Conservation (phyloP, 768 basidiomycete species). For the Russula sp. region DNA sequence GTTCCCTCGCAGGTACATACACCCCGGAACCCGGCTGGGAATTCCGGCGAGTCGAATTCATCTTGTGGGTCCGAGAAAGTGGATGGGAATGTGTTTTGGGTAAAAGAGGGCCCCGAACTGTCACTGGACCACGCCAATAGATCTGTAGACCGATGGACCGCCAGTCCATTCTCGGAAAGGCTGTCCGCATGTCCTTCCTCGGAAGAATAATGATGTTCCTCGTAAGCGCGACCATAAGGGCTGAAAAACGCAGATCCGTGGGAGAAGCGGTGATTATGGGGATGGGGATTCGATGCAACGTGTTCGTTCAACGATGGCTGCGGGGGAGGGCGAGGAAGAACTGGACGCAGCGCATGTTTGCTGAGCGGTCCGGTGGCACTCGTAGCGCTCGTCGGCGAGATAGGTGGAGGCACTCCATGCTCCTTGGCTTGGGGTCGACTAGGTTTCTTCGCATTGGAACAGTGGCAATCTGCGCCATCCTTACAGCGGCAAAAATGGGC, state of each 20-base stretch:
- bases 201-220: constrained; percentile 37
- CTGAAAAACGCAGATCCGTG: constrained; percentile 50
- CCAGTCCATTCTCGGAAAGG: constrained; percentile 7
- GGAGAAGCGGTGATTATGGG: constrained; percentile 30
- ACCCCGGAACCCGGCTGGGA: constrained; percentile 12
- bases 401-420: neutral
- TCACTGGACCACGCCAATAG: constrained; percentile 18
- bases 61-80: constrained; percentile 9
- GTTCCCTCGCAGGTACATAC: constrained; percentile 20
- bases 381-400: constrained; percentile 21
- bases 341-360: constrained; percentile 43
- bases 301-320: constrained; percentile 33
- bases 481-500: constrained; percentile 34
- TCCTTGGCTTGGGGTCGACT: constrained; percentile 5
- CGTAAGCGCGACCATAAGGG: constrained; percentile 62
- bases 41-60: constrained; percentile 11
- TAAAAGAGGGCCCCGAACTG: constrained; percentile 8
- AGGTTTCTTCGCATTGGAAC: constrained; percentile 8
- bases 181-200: constrained; percentile 22
- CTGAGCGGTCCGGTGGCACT: constrained; percentile 9
- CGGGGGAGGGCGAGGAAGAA: constrained; percentile 51
- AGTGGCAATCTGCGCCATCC: constrained; percentile 12
- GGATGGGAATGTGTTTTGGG: constrained; percentile 1
- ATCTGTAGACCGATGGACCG: constrained; percentile 1
- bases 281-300: constrained; percentile 35